These are phyloP conservation scores for Pseudogymnoascus sp. DNA, from an alignment of 2,329 filamentous ascomycete genomes.

Conservation along the genomic window DNA sequence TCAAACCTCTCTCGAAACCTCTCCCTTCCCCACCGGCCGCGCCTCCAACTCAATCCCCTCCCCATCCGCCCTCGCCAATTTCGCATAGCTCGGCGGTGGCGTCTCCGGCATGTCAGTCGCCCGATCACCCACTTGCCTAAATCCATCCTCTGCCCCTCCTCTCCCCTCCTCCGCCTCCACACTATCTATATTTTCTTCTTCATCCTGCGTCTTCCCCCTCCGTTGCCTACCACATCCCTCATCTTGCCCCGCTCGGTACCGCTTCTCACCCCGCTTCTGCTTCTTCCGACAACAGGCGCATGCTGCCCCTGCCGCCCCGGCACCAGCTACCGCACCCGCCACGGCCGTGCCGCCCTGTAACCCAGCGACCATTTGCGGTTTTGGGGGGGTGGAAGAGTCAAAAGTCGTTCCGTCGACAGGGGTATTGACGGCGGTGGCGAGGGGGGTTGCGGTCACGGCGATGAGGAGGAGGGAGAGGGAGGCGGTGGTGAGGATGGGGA, in stretches of 20 bases:
- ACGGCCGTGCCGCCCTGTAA: neutral
- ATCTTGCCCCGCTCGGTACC: neutral
- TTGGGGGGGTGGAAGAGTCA: neutral
- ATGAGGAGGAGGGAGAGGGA: neutral
- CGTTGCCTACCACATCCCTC: neutral
- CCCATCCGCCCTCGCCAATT: neutral
- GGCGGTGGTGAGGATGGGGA: neutral
- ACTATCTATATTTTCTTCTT: neutral
- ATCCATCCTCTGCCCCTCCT: neutral
- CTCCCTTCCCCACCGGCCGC: neutral
- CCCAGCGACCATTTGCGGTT: neutral
- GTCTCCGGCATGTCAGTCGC: neutral
- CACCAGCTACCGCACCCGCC: neutral
- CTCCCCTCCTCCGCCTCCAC: neutral
- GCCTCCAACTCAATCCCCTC: slow-evolving; percentile 1
- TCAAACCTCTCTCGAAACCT: neutral
- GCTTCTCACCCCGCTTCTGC: neutral
- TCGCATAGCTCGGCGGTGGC: neutral
- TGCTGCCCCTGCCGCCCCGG: neutral
- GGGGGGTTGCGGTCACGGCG: neutral
- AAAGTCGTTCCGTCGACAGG: neutral
- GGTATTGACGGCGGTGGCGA: neutral
- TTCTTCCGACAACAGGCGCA: neutral
- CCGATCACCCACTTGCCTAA: neutral
- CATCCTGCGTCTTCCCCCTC: neutral